Evolutionary conservation across 345 rosid genomes (phyloP), one percentile per base, ranked within the genome.

Genomic region (Syzygium aromaticum): DNA sequence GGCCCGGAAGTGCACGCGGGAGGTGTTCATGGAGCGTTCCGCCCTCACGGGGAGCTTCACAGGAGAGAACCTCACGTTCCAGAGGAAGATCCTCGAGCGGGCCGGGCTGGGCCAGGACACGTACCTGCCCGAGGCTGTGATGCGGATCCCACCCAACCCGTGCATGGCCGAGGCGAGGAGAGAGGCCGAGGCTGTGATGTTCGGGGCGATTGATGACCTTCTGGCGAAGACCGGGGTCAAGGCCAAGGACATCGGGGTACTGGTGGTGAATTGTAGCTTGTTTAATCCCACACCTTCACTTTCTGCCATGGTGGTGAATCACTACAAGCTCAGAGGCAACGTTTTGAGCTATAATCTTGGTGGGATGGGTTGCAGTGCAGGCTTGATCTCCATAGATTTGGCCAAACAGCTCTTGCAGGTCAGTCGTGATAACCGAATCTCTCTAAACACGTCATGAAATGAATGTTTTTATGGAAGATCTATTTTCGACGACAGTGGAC

Each of bases 41-140:
- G 80, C 5, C 1, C 17, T 52, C 17, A 91, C 90, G 0, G 95
- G 92, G 33, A 85, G 82, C 57, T 96, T 95, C 90, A 92, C 93
- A 0, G 93, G 91, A 22, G 97, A 93, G 83, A 96, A 94, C 87
- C 88, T 96, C 6, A 94, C 92, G 7, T 95, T 96, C 86, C 99
- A 96, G 87, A 93, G 92, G 94, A 96, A 96, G 94, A 95, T 96
- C 38, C 84, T 96, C 9, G 96, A 95, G 90, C 92, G 96, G 85
- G 95, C 99, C 0, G 98, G 99, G 61, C 86, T 95, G 3, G 99
- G 99, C 14, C 95, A 96, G 77, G 90, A 90, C 25, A 96, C 99
- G 1, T 96, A 95, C 90, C 91, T 91, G 43, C 98, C 99, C 15
- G 94, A 95, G 52, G 97, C 93, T n/a, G 92, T 91, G 91, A 84